These are phyloP conservation scores for Pseudogymnoascus sp. DNA, from an alignment of 2,329 filamentous ascomycete genomes.

Conservation along the genomic window DNA sequence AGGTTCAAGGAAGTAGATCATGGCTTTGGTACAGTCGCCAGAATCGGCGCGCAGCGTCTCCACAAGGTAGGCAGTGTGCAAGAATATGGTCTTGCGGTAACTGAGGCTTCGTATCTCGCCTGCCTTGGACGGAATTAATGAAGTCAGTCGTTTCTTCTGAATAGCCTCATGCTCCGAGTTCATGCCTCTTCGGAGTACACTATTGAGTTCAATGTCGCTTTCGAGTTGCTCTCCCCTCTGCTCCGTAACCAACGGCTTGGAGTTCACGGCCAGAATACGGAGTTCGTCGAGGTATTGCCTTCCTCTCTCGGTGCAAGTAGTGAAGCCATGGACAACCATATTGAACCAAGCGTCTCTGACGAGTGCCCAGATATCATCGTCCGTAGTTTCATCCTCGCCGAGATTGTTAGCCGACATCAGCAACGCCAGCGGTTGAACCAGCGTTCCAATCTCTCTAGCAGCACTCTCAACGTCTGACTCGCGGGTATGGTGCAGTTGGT, in stretches of 20 bases:
- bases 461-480: conserved; percentile 75
- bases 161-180: conserved; percentile 67
- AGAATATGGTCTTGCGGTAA: conserved; percentile 85
- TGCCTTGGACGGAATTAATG: conserved; percentile 68
- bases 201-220: conserved; percentile 95
- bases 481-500: conserved; percentile 64
- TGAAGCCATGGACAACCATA: conserved; percentile 88
- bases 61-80: conserved; percentile 83
- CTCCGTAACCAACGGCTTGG: conserved; percentile 78
- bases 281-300: conserved; percentile 70
- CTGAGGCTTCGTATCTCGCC: conserved; percentile 72
- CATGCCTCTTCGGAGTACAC: conserved; percentile 79
- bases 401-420: conserved; percentile 65
- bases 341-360: conserved; percentile 97
- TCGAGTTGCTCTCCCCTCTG: conserved; percentile 84
- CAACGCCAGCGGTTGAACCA: conserved; percentile 79
- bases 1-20: conserved; percentile 92
- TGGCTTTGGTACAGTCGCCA: conserved; percentile 81
- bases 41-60: conserved; percentile 80
- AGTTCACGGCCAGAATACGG: conserved; percentile 76
- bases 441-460: conserved; percentile 76
- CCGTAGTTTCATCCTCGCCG: conserved; percentile 42
- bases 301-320: conserved; percentile 62
- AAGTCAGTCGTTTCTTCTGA: conserved; percentile 71
- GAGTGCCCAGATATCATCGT: conserved; percentile 59